These are phyloP conservation scores for Penicillium taxi DNA, from an alignment of 495 filamentous ascomycete species.

Conservation along the genomic window DNA sequence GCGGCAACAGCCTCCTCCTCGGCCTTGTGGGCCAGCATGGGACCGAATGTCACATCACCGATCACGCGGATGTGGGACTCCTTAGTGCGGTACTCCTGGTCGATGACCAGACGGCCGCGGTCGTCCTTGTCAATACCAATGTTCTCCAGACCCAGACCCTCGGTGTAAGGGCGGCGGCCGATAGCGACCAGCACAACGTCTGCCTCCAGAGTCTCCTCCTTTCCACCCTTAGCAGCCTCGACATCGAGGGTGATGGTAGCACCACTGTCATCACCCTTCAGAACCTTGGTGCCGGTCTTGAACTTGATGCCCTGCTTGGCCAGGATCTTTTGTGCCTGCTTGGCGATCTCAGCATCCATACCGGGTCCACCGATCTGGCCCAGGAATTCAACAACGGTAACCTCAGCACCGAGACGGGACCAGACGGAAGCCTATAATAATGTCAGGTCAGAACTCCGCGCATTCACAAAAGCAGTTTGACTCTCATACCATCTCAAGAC, in stretches of 20 bases:
- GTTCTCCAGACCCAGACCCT: constrained; percentile 85
- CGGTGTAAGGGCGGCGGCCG: constrained; percentile 89
- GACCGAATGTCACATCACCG: constrained; percentile 94
- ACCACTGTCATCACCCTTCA: constrained; percentile 70
- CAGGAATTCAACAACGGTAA: constrained; percentile 95
- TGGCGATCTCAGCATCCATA: constrained; percentile 93
- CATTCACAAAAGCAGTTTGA: not conserved
- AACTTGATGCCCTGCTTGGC: constrained; percentile 97
- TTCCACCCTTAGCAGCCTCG: constrained; percentile 93
- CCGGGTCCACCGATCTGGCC: constrained; percentile 94
- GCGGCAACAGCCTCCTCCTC: constrained; percentile 95
- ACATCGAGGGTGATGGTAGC: constrained; percentile 70
- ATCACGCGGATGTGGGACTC: constrained; percentile 92
- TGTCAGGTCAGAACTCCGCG: constrained; percentile 3
- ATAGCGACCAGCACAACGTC: constrained; percentile 97
- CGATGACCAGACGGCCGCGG: constrained; percentile 87
- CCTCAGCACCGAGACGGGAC: constrained; percentile 85
- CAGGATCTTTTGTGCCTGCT: constrained; percentile 85
- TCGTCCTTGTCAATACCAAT: constrained; percentile 92
- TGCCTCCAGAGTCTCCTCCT: constrained; percentile 83
- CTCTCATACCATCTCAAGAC: constrained; percentile 81
- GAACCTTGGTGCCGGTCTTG: constrained; percentile 94
- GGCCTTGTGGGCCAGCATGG: constrained; percentile 99
- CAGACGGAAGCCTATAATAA: constrained; percentile 73
- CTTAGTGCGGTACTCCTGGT: constrained; percentile 97